phyloP scores from a whole-genome alignment of 306 rosid genomes.

The Vigna reflexopilosa region DNA sequence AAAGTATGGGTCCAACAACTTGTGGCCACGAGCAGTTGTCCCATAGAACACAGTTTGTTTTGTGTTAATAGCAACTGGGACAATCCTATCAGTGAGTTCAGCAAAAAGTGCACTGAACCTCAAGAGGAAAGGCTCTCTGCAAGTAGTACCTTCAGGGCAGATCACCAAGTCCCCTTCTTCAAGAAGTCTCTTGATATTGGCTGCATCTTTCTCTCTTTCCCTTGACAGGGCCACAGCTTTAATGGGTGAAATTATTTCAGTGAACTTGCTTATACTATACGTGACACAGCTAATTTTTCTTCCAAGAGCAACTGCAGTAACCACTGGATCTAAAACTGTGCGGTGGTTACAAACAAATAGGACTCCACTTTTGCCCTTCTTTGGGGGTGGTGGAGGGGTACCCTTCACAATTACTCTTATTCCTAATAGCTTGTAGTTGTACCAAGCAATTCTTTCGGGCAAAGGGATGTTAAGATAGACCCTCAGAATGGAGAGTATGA shows the following conservation, averaged over 20 bases:
- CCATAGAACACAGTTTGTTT: conserved; percentile 89
- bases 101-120: conserved; percentile 95
- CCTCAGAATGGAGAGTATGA: conserved; percentile 73
- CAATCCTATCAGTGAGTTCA: conserved; percentile 81
- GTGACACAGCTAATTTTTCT: conserved; percentile 95
- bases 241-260: conserved; percentile 84
- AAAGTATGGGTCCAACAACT: conserved; percentile 84
- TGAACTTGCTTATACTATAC: conserved; percentile 86
- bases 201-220: conserved; percentile 89
- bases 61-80: conserved; percentile 88
- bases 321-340: conserved; percentile 85
- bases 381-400: conserved; percentile 84
- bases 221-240: conserved; percentile 84
- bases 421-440: conserved; percentile 80
- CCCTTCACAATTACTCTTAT: conserved; percentile 76
- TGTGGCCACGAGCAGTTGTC: conserved; percentile 75
- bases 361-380: conserved; percentile 75
- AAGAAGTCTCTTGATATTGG: conserved; percentile 66
- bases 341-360: conserved; percentile 90
- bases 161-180: conserved; percentile 91
- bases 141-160: conserved; percentile 94
- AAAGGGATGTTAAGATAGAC: conserved; percentile 79
- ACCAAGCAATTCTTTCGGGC: conserved; percentile 74
- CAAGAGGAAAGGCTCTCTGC: conserved; percentile 81
- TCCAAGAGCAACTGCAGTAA: conserved; percentile 72